These are phyloP conservation scores for Populus hybrid DNA, from an alignment of 441 rosid genomes.

Conservation along the genomic window DNA sequence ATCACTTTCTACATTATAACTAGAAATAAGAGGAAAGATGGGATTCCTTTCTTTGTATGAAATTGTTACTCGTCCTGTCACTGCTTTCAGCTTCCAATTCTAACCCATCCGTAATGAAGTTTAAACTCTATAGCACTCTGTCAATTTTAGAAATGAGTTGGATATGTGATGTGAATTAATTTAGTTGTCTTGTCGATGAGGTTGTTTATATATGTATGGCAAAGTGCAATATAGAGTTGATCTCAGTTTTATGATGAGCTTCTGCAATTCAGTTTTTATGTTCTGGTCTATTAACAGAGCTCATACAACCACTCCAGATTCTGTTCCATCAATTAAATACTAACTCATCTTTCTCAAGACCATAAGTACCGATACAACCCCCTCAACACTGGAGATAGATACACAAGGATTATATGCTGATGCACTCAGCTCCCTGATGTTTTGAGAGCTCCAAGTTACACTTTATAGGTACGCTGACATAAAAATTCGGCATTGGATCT, in stretches of 20 bases:
- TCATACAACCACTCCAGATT: background rate
- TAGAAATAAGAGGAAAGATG: conserved; percentile 12
- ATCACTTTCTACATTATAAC: background rate
- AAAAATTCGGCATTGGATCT: background rate
- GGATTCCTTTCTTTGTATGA: conserved; percentile 5
- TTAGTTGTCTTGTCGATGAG: background rate
- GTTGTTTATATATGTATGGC: background rate
- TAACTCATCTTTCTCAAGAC: background rate
- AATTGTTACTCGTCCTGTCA: background rate
- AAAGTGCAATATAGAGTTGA: background rate
- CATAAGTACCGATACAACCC: background rate
- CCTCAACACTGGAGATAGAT: background rate
- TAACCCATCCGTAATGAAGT: background rate
- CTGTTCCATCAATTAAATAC: background rate
- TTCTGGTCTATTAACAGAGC: background rate
- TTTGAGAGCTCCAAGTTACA: background rate
- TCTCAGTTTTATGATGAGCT: background rate
- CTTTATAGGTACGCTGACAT: background rate
- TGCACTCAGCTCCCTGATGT: background rate
- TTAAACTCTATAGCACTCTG: background rate
- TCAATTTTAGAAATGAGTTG: background rate
- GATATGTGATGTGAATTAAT: background rate
- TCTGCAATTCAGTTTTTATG: background rate
- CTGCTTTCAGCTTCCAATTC: background rate
- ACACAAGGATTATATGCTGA: background rate